These are phyloP conservation scores for Volvariella surrecta DNA, from an alignment of 1,284 basidiomycete species.

Conservation along the genomic window DNA sequence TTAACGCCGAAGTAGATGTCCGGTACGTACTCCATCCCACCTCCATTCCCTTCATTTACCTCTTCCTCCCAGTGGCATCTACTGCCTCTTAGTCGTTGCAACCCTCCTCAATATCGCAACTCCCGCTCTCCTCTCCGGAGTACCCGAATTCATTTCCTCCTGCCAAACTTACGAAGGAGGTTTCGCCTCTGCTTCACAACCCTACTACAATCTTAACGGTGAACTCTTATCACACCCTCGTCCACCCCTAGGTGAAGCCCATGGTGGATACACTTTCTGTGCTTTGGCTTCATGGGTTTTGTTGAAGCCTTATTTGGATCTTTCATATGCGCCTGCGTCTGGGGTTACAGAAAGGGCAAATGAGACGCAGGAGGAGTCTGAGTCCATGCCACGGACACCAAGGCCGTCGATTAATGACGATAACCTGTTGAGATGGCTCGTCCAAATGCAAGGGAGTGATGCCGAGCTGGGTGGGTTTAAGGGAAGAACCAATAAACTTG, in stretches of 20 bases:
- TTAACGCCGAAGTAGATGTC: conserved; percentile 90
- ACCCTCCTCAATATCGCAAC: conserved; percentile 67
- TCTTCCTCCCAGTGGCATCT: conserved; percentile 28
- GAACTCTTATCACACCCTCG: conserved; percentile 26
- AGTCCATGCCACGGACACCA: conserved; percentile 11
- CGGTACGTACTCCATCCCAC: conserved; percentile 39
- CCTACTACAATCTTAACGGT: conserved; percentile 34
- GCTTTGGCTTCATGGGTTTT: conserved; percentile 81
- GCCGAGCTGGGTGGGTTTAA: conserved; percentile 89
- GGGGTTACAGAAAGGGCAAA: too few relatives aligned
- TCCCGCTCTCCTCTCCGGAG: conserved; percentile 72
- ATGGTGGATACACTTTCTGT: conserved; percentile 97
- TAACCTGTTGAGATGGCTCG: conserved; percentile 75
- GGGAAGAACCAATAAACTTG: conserved; percentile 94
- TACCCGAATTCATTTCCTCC: conserved; percentile 57
- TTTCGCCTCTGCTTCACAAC: conserved; percentile 80
- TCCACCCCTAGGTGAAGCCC: conserved; percentile 84
- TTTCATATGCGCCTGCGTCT: too few relatives aligned
- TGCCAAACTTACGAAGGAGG: conserved; percentile 99
- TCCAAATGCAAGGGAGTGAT: conserved; percentile 78
- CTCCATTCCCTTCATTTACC: conserved; percentile 4
- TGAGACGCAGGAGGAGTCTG: too few relatives aligned
- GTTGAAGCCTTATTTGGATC: conserved; percentile 45
- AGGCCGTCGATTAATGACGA: conserved; percentile 47
- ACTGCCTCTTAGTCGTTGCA: conserved; percentile 36